Evolutionary conservation across 2,329 filamentous ascomycete species (phyloP), one percentile per base, ranked within the genome.

Genomic region (Dothiorella sarmentorum): DNA sequence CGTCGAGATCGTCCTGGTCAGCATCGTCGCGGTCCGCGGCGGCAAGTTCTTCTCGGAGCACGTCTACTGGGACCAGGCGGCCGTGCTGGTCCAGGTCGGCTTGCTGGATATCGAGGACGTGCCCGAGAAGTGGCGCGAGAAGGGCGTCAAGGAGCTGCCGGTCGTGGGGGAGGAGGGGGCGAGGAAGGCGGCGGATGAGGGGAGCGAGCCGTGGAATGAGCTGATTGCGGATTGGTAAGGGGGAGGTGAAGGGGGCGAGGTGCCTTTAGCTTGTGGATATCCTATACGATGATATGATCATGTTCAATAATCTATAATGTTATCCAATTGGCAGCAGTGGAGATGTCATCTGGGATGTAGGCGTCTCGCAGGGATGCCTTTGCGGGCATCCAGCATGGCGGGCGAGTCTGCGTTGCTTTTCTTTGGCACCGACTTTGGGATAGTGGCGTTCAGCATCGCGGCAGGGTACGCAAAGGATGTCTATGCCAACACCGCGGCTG

Each of bases 21-120:
- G 75, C 55, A 80, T 86, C 7, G 82, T 85, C 2, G 78, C 77
- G 27, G 72, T 85, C 56, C 71, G 80, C 13, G 81, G 75, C 0
- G 80, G 78, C 0, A 80, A 78, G 62, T 68, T 85, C 11, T 82
- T 78, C 68, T 79, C 78, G 17, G 83, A 86, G 66, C 77, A 84
- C 53, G 70, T 84, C 3, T 85, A 85, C 65, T 86, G 83, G 83
- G 83, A 85, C 63, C 83, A 86, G 64, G 83, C 83, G 9, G 80
- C 76, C 47, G 82, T 85, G 7, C 67, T 86, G 13, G 79, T 85
- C 43, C 83, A 85, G 65, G 73, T 83, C 0, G 83, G 83, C 0
- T 64, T 85, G 60, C 60, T 85, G 51, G 81, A 85, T 69, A 77
- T 81, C 2, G 70, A 73, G n/a, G 63, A 76, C 1, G 74, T 85